Evolutionary conservation across 2,329 filamentous ascomycete species (phyloP).

Genomic region (Blumeriella jaapii): DNA sequence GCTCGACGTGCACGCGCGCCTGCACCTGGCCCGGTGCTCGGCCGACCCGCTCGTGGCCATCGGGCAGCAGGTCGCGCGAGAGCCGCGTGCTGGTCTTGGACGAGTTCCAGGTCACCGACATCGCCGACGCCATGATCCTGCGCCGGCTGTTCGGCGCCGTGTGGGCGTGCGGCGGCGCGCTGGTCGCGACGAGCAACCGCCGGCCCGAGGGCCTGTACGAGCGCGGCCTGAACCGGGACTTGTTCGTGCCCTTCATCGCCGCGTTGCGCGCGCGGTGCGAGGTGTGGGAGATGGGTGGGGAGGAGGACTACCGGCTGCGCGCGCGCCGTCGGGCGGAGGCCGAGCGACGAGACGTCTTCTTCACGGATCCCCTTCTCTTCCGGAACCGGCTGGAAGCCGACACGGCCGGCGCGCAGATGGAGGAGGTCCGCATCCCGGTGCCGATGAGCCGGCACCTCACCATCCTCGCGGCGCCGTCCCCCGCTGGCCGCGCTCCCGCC

Average conservation of each 20-base stretch:
- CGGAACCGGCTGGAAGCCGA: background rate
- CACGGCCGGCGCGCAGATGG: background rate
- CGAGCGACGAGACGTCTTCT: conserved; percentile 2
- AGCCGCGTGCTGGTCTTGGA: conserved; percentile 10
- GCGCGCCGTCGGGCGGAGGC: background rate
- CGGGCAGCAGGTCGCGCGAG: conserved; percentile 2
- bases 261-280: conserved; percentile 7
- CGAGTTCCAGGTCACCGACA: conserved; percentile 11
- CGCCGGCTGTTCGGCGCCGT: conserved; percentile 6
- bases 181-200: conserved; percentile 7
- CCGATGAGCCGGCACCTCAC: conserved; percentile 4
- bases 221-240: conserved; percentile 7
- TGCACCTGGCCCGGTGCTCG: conserved; percentile 4
- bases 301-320: conserved; percentile 8
- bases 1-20: conserved; percentile 10
- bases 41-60: conserved; percentile 5
- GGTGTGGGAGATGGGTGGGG: conserved; percentile 10
- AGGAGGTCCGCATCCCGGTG: conserved; percentile 4
- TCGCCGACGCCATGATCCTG: conserved; percentile 11
- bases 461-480: background rate
- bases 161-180: conserved; percentile 6
- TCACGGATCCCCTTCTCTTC: background rate
- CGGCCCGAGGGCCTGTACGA: conserved; percentile 7
- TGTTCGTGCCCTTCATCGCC: conserved; percentile 10
- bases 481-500: background rate